These are phyloP conservation scores for Entonaema liquescens DNA, from an alignment of 495 filamentous ascomycete species.

Conservation along the genomic window DNA sequence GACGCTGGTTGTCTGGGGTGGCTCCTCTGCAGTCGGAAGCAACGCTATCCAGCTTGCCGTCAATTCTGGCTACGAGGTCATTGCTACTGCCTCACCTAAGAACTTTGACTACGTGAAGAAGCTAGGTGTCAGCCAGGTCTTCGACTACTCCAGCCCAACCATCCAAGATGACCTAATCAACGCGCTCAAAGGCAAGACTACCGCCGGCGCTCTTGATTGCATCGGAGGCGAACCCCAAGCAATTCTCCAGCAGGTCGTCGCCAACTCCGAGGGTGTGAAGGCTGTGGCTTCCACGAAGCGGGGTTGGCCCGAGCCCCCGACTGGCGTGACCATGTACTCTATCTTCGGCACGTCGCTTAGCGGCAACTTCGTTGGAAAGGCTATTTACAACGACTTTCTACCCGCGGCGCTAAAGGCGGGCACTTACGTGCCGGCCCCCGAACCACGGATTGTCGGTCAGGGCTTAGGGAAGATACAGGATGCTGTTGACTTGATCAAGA, in stretches of 20 bases:
- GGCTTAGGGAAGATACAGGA: constrained; percentile 37
- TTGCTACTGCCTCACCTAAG: constrained; percentile 61
- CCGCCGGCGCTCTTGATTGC: constrained; percentile 36
- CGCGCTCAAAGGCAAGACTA: constrained; percentile 41
- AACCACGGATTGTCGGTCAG: constrained; percentile 26
- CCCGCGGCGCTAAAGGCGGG: constrained; percentile 23
- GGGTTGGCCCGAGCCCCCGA: constrained; percentile 29
- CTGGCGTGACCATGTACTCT: constrained; percentile 31
- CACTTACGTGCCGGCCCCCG: constrained; percentile 29
- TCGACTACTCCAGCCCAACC: constrained; percentile 62
- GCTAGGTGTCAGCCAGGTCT: constrained; percentile 64
- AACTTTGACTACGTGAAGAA: constrained; percentile 63
- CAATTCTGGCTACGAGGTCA: constrained; percentile 66
- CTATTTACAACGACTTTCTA: constrained; percentile 40
- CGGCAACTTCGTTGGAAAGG: constrained; percentile 48
- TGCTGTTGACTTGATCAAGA: constrained; percentile 37
- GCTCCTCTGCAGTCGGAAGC: constrained; percentile 65
- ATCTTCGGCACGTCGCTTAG: constrained; percentile 28
- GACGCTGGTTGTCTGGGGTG: constrained; percentile 68
- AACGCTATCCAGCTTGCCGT: constrained; percentile 69
- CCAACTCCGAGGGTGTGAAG: constrained; percentile 25
- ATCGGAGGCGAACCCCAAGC: constrained; percentile 28
- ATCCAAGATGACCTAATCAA: constrained; percentile 46
- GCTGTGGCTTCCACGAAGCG: constrained; percentile 37
- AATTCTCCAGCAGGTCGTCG: constrained; percentile 30